These are phyloP conservation scores for Lignosus rhinocerotis DNA, from an alignment of 1,284 basidiomycete species.

Conservation along the genomic window DNA sequence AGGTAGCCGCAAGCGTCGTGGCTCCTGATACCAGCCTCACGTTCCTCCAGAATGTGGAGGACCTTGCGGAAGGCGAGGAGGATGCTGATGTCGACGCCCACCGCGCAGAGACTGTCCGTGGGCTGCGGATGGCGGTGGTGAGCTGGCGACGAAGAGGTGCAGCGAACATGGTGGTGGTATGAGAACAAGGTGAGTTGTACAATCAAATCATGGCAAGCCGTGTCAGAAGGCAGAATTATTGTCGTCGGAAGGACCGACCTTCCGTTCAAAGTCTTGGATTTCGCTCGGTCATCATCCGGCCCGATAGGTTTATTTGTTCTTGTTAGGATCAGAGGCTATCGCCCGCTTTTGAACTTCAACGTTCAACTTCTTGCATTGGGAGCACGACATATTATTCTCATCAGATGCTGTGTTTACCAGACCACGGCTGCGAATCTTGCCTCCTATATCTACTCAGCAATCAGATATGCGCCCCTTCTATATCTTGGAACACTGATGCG, in stretches of 20 bases:
- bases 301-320: conserved; percentile 1
- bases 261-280: neutral
- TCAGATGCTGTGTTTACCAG: too few species aligned
- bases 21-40: conserved; percentile 21
- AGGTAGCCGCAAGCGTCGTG: conserved; percentile 24
- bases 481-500: too few species aligned
- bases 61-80: conserved; percentile 14
- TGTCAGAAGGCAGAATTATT: neutral
- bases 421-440: too few species aligned
- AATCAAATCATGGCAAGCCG: conserved; percentile 5
- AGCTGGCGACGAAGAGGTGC: conserved; percentile 18
- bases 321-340: conserved; percentile 7
- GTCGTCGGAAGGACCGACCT: neutral
- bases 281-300: neutral
- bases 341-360: too few species aligned
- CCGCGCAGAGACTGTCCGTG: conserved; percentile 1
- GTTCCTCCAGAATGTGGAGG: conserved; percentile 18
- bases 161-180: conserved; percentile 21
- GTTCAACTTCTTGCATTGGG: neutral
- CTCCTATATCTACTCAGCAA: too few species aligned
- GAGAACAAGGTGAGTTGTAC: neutral
- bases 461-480: too few species aligned
- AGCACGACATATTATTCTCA: too few species aligned
- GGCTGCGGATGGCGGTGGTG: conserved; percentile 4
- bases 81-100: conserved; percentile 18